Conservation (phyloP, 192 early-diverging fungal genomes). For the Chytriomyces sp. region DNA sequence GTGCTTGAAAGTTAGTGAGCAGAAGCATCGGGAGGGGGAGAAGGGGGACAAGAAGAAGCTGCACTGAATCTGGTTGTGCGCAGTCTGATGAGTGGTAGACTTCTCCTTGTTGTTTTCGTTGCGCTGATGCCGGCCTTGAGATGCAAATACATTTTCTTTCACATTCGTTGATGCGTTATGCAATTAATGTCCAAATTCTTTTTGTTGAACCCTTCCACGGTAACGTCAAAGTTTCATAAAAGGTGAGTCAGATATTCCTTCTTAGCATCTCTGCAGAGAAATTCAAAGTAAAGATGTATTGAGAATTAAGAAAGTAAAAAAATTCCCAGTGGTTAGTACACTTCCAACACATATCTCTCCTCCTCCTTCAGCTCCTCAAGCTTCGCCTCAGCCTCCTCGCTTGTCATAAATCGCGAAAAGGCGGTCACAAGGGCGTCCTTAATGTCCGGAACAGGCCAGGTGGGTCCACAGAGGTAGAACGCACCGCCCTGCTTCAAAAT, state of each 20-base stretch:
- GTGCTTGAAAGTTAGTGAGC: slow-evolving; percentile 23
- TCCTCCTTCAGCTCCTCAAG: slow-evolving; percentile 91
- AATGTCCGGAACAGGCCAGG: slow-evolving; percentile 91
- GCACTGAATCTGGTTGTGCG: neutral
- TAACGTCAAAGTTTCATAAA: no score
- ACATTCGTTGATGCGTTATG: no score
- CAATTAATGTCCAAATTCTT: no score
- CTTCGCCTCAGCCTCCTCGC: slow-evolving; percentile 64
- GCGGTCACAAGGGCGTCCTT: slow-evolving; percentile 84
- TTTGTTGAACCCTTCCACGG: no score
- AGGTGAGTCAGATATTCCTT: no score
- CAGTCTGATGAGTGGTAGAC: no score
- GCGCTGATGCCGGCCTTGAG: no score
- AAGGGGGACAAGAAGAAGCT: slow-evolving; percentile 5
- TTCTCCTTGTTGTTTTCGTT: no score
- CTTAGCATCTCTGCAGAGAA: no score
- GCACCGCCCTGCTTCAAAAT: slow-evolving; percentile 76
- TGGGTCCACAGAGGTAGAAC: slow-evolving; percentile 98
- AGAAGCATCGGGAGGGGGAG: neutral
- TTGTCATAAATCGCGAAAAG: slow-evolving; percentile 66
- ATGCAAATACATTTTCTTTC: no score
- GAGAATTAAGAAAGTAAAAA: no score
- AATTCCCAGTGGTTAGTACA: slow-evolving; percentile 41
- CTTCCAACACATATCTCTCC: slow-evolving; percentile 91
- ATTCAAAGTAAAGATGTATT: no score